phyloP scores from a whole-genome alignment of 495 filamentous ascomycete genomes.

The Penicillium steckii region DNA sequence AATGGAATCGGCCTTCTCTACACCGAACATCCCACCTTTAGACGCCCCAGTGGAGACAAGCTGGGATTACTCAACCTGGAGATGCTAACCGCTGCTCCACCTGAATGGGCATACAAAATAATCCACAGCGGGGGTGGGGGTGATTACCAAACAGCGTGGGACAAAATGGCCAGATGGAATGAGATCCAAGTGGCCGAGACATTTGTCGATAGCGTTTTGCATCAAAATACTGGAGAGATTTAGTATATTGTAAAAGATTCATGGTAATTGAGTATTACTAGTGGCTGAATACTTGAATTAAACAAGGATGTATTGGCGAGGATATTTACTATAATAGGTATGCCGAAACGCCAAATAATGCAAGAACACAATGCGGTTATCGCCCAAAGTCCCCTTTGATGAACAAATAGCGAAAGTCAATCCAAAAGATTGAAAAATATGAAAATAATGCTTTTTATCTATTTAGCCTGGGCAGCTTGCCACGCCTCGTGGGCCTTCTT shows the following conservation, averaged over 20 bases:
- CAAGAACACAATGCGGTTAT: not conserved
- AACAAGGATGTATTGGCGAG: not conserved
- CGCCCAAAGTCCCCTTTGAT: not conserved
- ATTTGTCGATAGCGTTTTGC: no score
- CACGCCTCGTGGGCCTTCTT: slow-evolving; percentile 79
- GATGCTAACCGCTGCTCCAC: not conserved
- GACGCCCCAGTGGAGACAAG: not conserved
- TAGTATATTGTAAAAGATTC: no score
- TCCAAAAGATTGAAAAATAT: not conserved
- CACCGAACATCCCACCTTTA: not conserved
- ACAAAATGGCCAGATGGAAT: no score
- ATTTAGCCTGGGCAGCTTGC: slow-evolving; percentile 41
- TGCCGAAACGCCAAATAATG: not conserved
- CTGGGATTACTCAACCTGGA: not conserved
- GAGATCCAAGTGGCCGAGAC: no score
- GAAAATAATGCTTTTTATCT: slow-evolving; percentile 12
- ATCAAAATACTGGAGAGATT: no score
- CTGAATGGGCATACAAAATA: no score
- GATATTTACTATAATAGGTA: not conserved
- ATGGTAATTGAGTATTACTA: no score
- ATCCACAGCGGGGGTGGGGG: no score
- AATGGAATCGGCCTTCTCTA: not conserved
- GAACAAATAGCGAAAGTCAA: no score
- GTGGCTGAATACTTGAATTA: not conserved
- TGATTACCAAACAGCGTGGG: no score